These are phyloP conservation scores for Bacidia gigantensis DNA, from an alignment of 495 filamentous ascomycete genomes.

Conservation along the genomic window DNA sequence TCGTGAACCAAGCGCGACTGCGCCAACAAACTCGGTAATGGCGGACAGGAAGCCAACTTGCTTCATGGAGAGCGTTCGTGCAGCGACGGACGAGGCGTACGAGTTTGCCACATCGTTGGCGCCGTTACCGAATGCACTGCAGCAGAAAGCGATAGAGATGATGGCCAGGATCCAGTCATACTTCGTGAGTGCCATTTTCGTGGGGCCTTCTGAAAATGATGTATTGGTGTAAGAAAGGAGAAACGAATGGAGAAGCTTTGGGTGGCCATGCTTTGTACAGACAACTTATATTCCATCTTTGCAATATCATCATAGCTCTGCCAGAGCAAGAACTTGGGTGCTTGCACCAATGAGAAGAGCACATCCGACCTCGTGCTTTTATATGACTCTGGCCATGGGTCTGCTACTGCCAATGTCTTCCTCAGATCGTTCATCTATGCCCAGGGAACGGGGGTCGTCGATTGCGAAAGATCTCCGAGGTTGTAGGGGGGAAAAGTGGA, in stretches of 20 bases:
- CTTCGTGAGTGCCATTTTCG: slow-evolving; percentile 15
- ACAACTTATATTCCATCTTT: neutral
- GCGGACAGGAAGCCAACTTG: slow-evolving; percentile 26
- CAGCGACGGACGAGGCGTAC: slow-evolving; percentile 29
- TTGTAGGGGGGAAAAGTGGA: neutral
- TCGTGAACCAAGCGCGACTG: slow-evolving; percentile 47
- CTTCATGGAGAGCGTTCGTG: slow-evolving; percentile 27
- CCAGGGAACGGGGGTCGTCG: neutral
- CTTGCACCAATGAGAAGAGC: neutral
- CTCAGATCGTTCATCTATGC: neutral
- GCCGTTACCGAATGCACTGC: slow-evolving; percentile 15
- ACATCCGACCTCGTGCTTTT: neutral
- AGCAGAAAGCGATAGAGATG: slow-evolving; percentile 30
- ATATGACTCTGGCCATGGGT: neutral
- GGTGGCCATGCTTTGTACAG: neutral
- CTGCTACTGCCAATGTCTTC: neutral
- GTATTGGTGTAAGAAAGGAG: neutral
- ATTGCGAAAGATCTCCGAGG: neutral
- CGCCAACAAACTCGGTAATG: slow-evolving; percentile 41
- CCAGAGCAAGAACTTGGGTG: neutral
- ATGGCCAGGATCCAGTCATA: slow-evolving; percentile 39
- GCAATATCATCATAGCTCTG: neutral
- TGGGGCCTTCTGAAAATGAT: neutral
- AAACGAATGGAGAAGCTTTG: neutral
- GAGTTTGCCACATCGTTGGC: slow-evolving; percentile 34